Base-by-base conservation (phyloP, 257 asterid species). In the Craterostigma plantagineum region DNA sequence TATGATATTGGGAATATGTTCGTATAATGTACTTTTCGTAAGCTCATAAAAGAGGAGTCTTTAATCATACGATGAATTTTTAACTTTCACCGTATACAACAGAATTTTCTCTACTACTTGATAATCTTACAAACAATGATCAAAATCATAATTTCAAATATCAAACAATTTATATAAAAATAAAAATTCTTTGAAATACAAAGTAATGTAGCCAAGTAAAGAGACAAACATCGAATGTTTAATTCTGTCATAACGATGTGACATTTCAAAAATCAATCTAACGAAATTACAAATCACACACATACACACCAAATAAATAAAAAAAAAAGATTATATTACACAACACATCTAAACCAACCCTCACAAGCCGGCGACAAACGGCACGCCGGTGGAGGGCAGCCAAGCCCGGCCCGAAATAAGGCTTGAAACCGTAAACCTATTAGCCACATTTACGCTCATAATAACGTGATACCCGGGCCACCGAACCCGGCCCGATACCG, bases 381-480 rank as follows among this genome's bases (percentile, higher is more conserved):
- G 96, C 7, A 86, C 87, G 0, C 87, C 86, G 7, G 94, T 86
- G 1, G 84, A 52, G 9, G 96, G 92, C 62, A 86, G 48, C 96
- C 94, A 86, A 0, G 84, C 57, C 64, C 61, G 60, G 9, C 96
- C 96, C 33, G 96, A 91, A 1, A 86, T 75, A 33, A 86, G 83
- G 30, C 44, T 81, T 6, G 72, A 53, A 8, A 78, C 96, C 2
- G 94, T 73, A 63, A 81, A 86, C 46, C 62, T 54, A 0, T 70
- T 40, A 1, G 92, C 96, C 44, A 18, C 84, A 16, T 57, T 73
- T 0, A 54, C 45, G 4, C 54, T 67, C 11, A 42, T 70, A 37
- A 86, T 73, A 0, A 75, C 65, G 52, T 71, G 92, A 48, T 62
- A 78, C 3, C 96, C 96, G 15, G 61, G 65, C 96, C 96, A 86